These are phyloP conservation scores for Candida stauntonica DNA, from an alignment of 805 yeast genomes.

Conservation along the genomic window DNA sequence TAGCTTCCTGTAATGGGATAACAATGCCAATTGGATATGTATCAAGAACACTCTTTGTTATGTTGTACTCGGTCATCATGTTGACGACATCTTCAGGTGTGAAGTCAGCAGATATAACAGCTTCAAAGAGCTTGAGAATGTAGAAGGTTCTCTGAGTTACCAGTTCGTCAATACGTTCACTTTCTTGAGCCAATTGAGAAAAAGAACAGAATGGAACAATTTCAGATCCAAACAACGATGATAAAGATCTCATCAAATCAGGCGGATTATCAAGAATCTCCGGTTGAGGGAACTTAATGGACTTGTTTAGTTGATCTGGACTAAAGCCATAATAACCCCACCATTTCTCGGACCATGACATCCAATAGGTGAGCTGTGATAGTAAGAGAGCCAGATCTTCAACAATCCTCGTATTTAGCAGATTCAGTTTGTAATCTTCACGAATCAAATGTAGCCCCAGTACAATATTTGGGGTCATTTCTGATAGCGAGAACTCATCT, in stretches of 20 bases:
- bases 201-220: constrained; percentile 57
- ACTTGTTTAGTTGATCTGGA: constrained; percentile 31
- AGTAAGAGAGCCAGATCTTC: constrained; percentile 48
- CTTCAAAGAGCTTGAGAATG: constrained; percentile 57
- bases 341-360: constrained; percentile 77
- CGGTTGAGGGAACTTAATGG: constrained; percentile 35
- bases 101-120: constrained; percentile 49
- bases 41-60: constrained; percentile 50
- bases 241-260: constrained; percentile 49
- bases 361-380: constrained; percentile 58
- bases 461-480: constrained; percentile 57
- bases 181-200: constrained; percentile 63
- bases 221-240: constrained; percentile 42
- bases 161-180: constrained; percentile 50
- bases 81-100: constrained; percentile 52
- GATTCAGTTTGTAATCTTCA: constrained; percentile 67
- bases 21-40: constrained; percentile 71
- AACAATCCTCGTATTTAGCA: constrained; percentile 35
- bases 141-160: constrained; percentile 66
- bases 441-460: constrained; percentile 69
- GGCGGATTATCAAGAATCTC: constrained; percentile 50
- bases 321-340: constrained; percentile 45
- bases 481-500: constrained; percentile 37
- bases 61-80: constrained; percentile 54
- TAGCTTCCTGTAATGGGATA: constrained; percentile 60